A percentile compares a stretch with the other conserved stretches of the same genome.
Conservation (phyloP, 2,329 filamentous ascomycete species). For the Colletotrichum lentis region DNA sequence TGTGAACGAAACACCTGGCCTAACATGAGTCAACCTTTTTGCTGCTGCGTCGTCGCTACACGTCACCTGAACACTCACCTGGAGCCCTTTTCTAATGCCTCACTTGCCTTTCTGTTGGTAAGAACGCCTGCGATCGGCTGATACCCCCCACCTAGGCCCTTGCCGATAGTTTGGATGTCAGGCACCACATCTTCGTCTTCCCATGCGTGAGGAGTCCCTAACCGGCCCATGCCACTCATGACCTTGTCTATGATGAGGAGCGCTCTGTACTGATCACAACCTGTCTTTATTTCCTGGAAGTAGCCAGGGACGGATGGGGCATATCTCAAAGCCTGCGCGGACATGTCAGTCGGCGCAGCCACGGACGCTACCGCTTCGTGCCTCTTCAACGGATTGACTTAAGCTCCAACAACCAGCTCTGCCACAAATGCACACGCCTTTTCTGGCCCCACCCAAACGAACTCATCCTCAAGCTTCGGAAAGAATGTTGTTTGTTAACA, state of each 20-base stretch:
- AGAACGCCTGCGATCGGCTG: conserved; percentile 63
- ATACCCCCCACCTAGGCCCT: conserved; percentile 66
- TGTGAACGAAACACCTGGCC: conserved; percentile 61
- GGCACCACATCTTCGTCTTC: conserved; percentile 49
- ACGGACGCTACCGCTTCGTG: neutral
- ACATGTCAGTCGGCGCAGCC: neutral
- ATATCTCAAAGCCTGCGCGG: conserved; percentile 65
- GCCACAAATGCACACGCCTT: conserved; percentile 77
- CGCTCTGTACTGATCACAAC: conserved; percentile 71
- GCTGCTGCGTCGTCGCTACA: conserved; percentile 31
- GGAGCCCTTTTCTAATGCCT: conserved; percentile 57
- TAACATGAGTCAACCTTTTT: neutral
- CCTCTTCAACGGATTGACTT: conserved; percentile 41
- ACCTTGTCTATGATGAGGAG: conserved; percentile 70
- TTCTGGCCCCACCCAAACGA: conserved; percentile 68
- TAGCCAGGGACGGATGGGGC: conserved; percentile 70
- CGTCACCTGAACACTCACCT: conserved; percentile 39
- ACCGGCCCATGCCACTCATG: conserved; percentile 34
- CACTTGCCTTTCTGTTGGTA: conserved; percentile 57
- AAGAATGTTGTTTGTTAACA: conserved; percentile 62
- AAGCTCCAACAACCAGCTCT: conserved; percentile 79
- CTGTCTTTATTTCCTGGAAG: conserved; percentile 66
- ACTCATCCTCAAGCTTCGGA: conserved; percentile 73
- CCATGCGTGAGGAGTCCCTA: conserved; percentile 30
- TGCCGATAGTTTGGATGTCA: conserved; percentile 67